A percentile compares a stretch with the other conserved stretches of the same genome.
These are phyloP conservation scores for Sisymbrium irio DNA, from an alignment of 345 rosid genomes.

Conservation along the genomic window DNA sequence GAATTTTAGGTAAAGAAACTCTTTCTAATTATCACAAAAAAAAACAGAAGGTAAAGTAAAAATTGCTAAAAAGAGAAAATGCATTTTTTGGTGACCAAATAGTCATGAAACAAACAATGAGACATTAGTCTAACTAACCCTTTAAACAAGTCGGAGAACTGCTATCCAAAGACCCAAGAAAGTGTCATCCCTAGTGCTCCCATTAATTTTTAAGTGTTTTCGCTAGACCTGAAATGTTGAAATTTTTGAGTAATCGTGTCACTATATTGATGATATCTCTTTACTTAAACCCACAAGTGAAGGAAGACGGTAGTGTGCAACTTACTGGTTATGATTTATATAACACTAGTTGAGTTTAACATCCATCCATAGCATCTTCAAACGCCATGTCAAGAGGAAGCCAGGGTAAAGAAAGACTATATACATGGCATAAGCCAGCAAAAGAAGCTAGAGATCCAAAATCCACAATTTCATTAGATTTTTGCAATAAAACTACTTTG, in stretches of 20 bases:
- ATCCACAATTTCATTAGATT: slow-evolving; percentile 54
- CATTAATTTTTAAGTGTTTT: slow-evolving; percentile 80
- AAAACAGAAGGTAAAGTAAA: not conserved
- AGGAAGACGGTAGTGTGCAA: slow-evolving; percentile 1
- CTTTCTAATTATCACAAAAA: not conserved
- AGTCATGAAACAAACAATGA: slow-evolving; percentile 6
- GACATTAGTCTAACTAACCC: slow-evolving; percentile 60
- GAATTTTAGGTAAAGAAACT: not conserved
- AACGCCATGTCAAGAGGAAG: slow-evolving; percentile 90
- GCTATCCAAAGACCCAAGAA: slow-evolving; percentile 91
- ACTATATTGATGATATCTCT: not conserved
- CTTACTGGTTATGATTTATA: slow-evolving; percentile 75
- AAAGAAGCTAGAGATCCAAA: slow-evolving; percentile 59
- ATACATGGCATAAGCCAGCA: slow-evolving; percentile 64
- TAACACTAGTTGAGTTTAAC: slow-evolving; percentile 66
- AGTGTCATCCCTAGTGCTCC: slow-evolving; percentile 86
- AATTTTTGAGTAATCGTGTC: not conserved
- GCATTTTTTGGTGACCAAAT: not conserved
- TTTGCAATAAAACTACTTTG: slow-evolving; percentile 48
- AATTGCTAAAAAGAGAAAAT: not conserved
- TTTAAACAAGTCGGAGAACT: slow-evolving; percentile 90
- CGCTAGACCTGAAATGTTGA: slow-evolving; percentile 58
- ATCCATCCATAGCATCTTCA: slow-evolving; percentile 96
- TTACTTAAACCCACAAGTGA: slow-evolving; percentile 10
- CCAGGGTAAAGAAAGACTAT: slow-evolving; percentile 77